These are phyloP conservation scores for Leccinum fibrillosum DNA, from an alignment of 768 basidiomycete species.

Conservation along the genomic window DNA sequence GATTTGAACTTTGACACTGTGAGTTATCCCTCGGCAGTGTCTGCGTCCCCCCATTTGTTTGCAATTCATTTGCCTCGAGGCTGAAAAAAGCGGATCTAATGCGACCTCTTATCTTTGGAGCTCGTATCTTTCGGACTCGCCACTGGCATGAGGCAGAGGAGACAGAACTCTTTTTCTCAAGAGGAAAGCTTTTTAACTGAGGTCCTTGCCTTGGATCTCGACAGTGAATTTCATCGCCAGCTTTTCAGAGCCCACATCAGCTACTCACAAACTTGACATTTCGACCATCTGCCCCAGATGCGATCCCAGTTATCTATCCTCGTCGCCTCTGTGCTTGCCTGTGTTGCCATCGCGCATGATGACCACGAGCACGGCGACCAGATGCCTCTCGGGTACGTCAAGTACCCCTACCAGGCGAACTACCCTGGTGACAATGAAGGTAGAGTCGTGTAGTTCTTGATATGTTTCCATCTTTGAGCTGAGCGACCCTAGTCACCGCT, in stretches of 20 bases:
- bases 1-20: not conserved
- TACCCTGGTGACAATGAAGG: slow-evolving; percentile 60
- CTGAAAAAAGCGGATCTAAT: slow-evolving; percentile 33
- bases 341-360: slow-evolving; percentile 34
- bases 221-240: not conserved
- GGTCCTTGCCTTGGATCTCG: not conserved
- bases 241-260: not conserved
- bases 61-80: slow-evolving; percentile 42
- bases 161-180: slow-evolving; percentile 25
- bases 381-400: slow-evolving; percentile 64
- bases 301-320: slow-evolving; percentile 22
- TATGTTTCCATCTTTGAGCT: not conserved
- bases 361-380: slow-evolving; percentile 48
- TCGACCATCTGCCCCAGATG: slow-evolving; percentile 15
- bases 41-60: not conserved
- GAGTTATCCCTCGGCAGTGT: no score
- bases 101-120: slow-evolving; percentile 11
- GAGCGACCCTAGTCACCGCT: slow-evolving; percentile 51
- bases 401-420: slow-evolving; percentile 58
- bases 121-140: slow-evolving; percentile 15
- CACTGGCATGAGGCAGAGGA: slow-evolving; percentile 20
- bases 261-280: not conserved
- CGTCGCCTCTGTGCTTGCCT: slow-evolving; percentile 25
- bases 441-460: slow-evolving; percentile 13
- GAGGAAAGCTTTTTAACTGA: slow-evolving; percentile 18